phyloP scores from a whole-genome alignment of 768 basidiomycete species.

The Podaxis sp. region DNA sequence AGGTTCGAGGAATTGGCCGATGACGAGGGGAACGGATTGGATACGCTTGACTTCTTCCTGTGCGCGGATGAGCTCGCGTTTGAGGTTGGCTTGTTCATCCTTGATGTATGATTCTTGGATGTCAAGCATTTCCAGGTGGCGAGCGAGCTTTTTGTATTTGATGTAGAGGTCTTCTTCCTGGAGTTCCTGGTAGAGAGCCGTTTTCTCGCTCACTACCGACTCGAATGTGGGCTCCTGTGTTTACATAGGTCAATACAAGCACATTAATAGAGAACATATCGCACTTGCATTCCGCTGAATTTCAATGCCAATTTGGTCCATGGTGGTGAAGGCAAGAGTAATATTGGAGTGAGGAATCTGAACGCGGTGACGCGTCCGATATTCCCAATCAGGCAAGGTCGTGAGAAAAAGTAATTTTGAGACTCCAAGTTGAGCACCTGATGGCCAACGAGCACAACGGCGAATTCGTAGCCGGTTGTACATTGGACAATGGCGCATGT shows the following conservation, averaged over 20 bases:
- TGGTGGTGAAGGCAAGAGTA: conserved; percentile 34
- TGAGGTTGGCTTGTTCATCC: conserved; percentile 96
- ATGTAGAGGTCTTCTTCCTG: conserved; percentile 94
- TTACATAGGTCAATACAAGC: background rate
- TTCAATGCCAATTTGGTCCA: conserved; percentile 92
- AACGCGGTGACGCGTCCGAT: conserved; percentile 50
- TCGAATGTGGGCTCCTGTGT: conserved; percentile 89
- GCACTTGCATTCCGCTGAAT: conserved; percentile 71
- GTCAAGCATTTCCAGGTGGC: conserved; percentile 93
- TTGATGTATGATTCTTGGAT: conserved; percentile 97
- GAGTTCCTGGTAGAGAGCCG: conserved; percentile 80
- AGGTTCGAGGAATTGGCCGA: conserved; percentile 98
- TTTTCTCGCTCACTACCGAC: conserved; percentile 85
- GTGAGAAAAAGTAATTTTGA: conserved; percentile 13
- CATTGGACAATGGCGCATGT: conserved; percentile 73
- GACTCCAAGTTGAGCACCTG: background rate
- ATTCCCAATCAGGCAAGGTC: conserved; percentile 29
- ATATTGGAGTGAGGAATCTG: conserved; percentile 22
- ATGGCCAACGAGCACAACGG: background rate
- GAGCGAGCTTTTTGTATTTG: conserved; percentile 95
- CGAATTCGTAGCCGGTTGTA: conserved; percentile 13
- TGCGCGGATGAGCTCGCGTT: conserved; percentile 96
- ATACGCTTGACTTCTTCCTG: conserved; percentile 99
- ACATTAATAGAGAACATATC: background rate
- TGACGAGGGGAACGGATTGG: conserved; percentile 97